Evolutionary conservation across 179 eudicot genomes (phyloP).

Genomic region (Heliamphora pulchella): DNA sequence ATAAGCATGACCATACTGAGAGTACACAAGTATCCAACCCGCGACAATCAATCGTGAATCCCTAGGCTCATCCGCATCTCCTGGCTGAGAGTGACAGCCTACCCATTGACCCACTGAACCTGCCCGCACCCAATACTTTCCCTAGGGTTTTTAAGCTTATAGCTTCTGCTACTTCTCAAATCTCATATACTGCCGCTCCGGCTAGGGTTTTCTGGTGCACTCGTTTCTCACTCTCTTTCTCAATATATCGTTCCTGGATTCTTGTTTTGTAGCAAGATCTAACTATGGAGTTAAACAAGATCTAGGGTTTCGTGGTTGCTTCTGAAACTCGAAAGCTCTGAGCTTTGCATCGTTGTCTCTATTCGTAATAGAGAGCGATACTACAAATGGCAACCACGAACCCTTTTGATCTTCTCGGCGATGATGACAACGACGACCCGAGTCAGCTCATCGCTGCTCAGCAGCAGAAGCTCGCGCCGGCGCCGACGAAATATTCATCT

Average conservation of each 20-base stretch:
- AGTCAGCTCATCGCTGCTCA: constrained; percentile 46
- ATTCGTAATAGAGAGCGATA: background rate
- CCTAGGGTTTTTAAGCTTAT: constrained; percentile 17
- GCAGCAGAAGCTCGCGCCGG: constrained; percentile 23
- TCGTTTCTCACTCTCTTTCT: constrained; percentile 1
- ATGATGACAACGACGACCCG: constrained; percentile 58
- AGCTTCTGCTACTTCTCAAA: background rate
- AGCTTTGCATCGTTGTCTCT: constrained; percentile 6
- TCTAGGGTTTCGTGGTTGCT: constrained; percentile 14
- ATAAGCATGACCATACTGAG: too few relatives aligned
- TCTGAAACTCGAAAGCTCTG: background rate
- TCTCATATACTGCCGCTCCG: background rate
- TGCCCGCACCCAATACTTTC: background rate
- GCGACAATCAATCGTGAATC: background rate
- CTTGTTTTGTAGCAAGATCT: background rate
- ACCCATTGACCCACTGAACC: background rate
- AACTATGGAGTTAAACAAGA: constrained; percentile 4
- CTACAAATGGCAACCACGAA: constrained; percentile 46
- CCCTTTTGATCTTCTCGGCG: constrained; percentile 44
- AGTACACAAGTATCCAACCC: background rate
- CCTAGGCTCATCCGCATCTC: background rate
- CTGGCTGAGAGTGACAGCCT: background rate
- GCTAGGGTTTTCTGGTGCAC: constrained; percentile 16
- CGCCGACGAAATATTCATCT: constrained; percentile 22
- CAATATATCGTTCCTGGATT: background rate